These are phyloP conservation scores for Cyclostephanos invisitatus DNA, from an alignment of 108 stramenopile species.

Conservation along the genomic window DNA sequence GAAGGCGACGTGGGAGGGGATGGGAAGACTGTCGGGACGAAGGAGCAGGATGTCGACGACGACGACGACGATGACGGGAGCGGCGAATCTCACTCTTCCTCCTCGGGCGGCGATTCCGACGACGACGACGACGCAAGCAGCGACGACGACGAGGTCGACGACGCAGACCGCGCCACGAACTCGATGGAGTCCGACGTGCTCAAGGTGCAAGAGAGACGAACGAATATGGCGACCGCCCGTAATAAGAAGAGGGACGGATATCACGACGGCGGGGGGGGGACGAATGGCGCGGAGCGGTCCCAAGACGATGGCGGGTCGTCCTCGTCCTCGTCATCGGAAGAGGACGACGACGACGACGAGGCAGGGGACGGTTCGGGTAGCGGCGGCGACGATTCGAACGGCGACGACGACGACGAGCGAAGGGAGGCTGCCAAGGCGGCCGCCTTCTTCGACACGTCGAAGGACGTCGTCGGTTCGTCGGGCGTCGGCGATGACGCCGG, in stretches of 20 bases:
- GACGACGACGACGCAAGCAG: slow-evolving; percentile 41
- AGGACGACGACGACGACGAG: slow-evolving; percentile 14
- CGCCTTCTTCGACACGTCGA: slow-evolving; percentile 65
- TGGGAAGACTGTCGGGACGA: slow-evolving; percentile 6
- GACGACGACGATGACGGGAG: background rate
- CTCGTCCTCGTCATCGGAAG: slow-evolving; percentile 19
- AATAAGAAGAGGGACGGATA: slow-evolving; percentile 18
- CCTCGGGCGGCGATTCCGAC: slow-evolving; percentile 9
- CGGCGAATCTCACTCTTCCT: background rate
- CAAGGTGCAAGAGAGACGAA: slow-evolving; percentile 32
- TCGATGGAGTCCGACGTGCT: slow-evolving; percentile 48
- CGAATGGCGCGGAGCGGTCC: slow-evolving; percentile 7
- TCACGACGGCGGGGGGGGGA: background rate
- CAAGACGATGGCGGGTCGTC: slow-evolving; percentile 33
- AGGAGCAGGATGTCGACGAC: background rate
- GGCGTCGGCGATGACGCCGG: slow-evolving; percentile 7
- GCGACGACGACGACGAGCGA: slow-evolving; percentile 61
- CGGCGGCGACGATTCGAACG: slow-evolving; percentile 35
- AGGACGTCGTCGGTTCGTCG: background rate
- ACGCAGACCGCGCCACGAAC: slow-evolving; percentile 34
- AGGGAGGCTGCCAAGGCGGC: slow-evolving; percentile 66
- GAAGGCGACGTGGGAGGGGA: slow-evolving; percentile 46
- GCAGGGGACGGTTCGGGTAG: slow-evolving; percentile 48
- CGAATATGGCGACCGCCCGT: background rate
- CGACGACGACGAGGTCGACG: slow-evolving; percentile 53